These are phyloP conservation scores for Silene conica DNA, from an alignment of 148 eudicot genomes.

Conservation along the genomic window DNA sequence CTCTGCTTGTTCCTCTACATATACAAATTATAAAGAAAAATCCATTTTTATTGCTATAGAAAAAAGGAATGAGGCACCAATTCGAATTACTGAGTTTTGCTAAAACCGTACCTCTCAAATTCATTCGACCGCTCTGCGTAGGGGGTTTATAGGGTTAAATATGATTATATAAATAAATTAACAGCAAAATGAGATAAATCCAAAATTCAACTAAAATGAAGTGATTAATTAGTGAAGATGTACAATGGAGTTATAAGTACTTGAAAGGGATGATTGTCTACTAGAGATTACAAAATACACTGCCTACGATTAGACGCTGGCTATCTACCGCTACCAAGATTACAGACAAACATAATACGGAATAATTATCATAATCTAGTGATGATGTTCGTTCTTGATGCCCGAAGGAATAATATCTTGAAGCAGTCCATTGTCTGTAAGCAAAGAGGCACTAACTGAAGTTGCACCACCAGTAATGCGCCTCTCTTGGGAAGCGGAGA, in stretches of 20 bases:
- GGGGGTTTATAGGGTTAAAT: too few relatives aligned
- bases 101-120: too few relatives aligned
- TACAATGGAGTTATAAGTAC: neutral
- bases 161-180: too few relatives aligned
- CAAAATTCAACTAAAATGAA: too few relatives aligned
- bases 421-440: conserved; percentile 49
- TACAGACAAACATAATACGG: conserved; percentile 1
- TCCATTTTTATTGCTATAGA: too few relatives aligned
- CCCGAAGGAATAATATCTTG: conserved; percentile 52
- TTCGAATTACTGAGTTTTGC: too few relatives aligned
- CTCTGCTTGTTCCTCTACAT: too few relatives aligned
- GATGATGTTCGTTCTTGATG: conserved; percentile 23
- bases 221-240: neutral
- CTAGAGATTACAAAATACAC: conserved; percentile 15
- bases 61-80: too few relatives aligned
- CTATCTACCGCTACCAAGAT: conserved; percentile 13
- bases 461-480: conserved; percentile 16
- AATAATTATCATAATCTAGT: neutral
- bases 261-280: too few relatives aligned
- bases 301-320: conserved; percentile 13
- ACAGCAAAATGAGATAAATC: too few relatives aligned
- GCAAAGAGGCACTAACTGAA: conserved; percentile 21
- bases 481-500: conserved; percentile 20
- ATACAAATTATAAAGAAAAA: too few relatives aligned
- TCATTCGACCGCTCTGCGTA: too few relatives aligned